A percentile compares a stretch with the other conserved stretches of the same genome.
Evolutionary conservation across 1,284 basidiomycete genomes (phyloP).

Genomic region (Ustilago nuda): DNA sequence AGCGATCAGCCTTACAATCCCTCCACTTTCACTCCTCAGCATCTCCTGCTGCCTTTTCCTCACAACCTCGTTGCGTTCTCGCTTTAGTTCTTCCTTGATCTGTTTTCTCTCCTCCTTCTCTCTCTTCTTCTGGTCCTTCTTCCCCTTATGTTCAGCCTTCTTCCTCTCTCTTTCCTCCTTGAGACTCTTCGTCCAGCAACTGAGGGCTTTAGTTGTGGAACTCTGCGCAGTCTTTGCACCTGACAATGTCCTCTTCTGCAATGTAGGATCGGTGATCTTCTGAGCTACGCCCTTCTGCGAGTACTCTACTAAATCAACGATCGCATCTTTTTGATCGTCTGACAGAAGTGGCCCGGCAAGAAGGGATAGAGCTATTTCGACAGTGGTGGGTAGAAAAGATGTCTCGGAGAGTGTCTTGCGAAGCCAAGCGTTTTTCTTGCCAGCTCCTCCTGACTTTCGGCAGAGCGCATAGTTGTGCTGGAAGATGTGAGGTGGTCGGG

Average conservation of each 20-base stretch:
- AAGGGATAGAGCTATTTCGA: slow-evolving; percentile 45
- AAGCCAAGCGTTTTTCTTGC: slow-evolving; percentile 42
- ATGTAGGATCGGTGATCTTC: slow-evolving; percentile 45
- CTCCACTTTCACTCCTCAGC: slow-evolving; percentile 6
- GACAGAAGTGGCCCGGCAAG: slow-evolving; percentile 44
- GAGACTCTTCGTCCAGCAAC: slow-evolving; percentile 6
- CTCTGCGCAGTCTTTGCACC: slow-evolving; percentile 20
- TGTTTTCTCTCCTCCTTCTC: slow-evolving; percentile 25
- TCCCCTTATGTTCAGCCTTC: slow-evolving; percentile 8
- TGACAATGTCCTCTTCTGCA: slow-evolving; percentile 22
- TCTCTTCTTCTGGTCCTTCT: slow-evolving; percentile 14
- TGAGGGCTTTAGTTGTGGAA: slow-evolving; percentile 7
- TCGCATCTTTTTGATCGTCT: slow-evolving; percentile 31
- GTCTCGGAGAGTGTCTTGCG: slow-evolving; percentile 42
- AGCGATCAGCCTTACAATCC: not conserved
- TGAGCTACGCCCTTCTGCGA: slow-evolving; percentile 46
- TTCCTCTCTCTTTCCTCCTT: slow-evolving; percentile 15
- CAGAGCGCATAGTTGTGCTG: not conserved
- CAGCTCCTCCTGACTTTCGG: slow-evolving; percentile 20
- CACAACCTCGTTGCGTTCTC: slow-evolving; percentile 19
- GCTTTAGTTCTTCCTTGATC: slow-evolving; percentile 33
- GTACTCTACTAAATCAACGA: slow-evolving; percentile 39
- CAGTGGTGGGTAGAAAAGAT: slow-evolving; percentile 42
- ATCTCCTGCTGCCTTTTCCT: slow-evolving; percentile 22
- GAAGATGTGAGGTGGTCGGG: not conserved